Conservation (phyloP, 495 filamentous ascomycete species). For the Pseudotulostoma volvatum region DNA sequence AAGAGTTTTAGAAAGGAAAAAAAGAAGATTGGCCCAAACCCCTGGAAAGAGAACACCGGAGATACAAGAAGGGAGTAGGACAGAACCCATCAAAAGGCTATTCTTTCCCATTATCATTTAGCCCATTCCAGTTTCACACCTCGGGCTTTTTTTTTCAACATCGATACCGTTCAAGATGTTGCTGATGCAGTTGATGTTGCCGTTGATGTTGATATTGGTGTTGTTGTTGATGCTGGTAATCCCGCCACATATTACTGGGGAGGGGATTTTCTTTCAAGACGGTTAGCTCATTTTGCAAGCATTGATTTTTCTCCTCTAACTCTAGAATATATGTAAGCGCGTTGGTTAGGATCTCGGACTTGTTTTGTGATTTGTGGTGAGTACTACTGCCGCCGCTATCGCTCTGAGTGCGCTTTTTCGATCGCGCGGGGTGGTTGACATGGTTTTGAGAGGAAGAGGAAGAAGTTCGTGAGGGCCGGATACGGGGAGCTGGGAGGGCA, state of each 20-base stretch:
- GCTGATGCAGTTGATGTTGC: too few species aligned
- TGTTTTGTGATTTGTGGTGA: constrained; percentile 21
- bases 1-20: too few species aligned
- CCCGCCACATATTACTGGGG: constrained; percentile 6
- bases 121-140: too few species aligned
- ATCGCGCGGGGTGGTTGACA: background rate
- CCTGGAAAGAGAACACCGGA: too few species aligned
- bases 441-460: background rate
- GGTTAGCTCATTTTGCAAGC: constrained; percentile 22
- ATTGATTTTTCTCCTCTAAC: constrained; percentile 26
- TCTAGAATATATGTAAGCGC: constrained; percentile 55
- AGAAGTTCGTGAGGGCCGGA: constrained; percentile 7
- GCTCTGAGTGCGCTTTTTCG: background rate
- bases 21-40: too few species aligned
- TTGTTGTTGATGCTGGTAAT: too few species aligned
- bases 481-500: constrained; percentile 15
- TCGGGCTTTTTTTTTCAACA: too few species aligned
- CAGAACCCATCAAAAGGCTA: too few species aligned
- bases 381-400: constrained; percentile 11
- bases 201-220: too few species aligned
- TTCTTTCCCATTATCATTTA: too few species aligned
- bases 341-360: constrained; percentile 45
- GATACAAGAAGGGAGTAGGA: too few species aligned
- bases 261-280: constrained; percentile 21
- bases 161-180: too few species aligned